Conservation (phyloP, 768 basidiomycete genomes). For the Dentipellis fragilis region DNA sequence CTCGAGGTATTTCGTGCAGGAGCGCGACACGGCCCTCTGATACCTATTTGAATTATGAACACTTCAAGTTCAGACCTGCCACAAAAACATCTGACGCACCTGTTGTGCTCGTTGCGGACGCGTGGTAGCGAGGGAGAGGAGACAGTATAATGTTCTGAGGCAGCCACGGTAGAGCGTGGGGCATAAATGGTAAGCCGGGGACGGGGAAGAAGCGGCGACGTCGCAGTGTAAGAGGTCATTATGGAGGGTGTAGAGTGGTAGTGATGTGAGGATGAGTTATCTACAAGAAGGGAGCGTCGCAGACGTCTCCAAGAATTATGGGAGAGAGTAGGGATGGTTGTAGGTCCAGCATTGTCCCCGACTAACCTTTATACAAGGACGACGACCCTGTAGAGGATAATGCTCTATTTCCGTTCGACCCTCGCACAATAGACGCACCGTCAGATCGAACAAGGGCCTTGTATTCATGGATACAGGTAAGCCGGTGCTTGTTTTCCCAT, state of each 20-base stretch:
- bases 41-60: neutral
- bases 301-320: neutral
- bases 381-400: neutral
- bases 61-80: too few relatives aligned
- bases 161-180: too few relatives aligned
- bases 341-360: neutral
- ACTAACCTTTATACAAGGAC: neutral
- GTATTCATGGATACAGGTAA: neutral
- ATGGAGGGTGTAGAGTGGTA: too few relatives aligned
- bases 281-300: neutral
- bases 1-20: slow-evolving; percentile 39
- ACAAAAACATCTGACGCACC: neutral
- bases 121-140: too few relatives aligned
- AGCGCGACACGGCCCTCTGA: slow-evolving; percentile 4
- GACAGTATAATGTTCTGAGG: too few relatives aligned
- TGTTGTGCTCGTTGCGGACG: neutral
- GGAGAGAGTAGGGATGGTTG: neutral
- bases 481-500: too few relatives aligned
- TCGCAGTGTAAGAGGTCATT: neutral
- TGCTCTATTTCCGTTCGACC: neutral
- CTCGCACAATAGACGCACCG: neutral
- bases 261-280: neutral
- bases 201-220: neutral
- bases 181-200: neutral
- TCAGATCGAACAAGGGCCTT: neutral